Conservation (phyloP, 202 grass and related monocot genomes). For the Elaeis oleifera region DNA sequence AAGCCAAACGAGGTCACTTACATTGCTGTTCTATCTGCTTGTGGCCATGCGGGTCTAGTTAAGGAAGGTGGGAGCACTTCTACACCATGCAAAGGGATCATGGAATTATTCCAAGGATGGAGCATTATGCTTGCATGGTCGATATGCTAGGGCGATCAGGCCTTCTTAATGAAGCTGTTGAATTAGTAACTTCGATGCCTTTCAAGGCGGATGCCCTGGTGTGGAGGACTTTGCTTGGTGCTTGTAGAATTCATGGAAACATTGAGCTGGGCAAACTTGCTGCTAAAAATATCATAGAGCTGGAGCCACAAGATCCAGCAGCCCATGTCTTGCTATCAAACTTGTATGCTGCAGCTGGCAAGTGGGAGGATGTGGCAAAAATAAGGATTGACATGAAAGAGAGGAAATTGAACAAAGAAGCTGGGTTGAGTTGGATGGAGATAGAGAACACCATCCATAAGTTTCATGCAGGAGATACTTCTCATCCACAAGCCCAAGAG, state of each 20-base stretch:
- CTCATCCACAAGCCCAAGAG: slow-evolving; percentile 47
- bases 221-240: slow-evolving; percentile 69
- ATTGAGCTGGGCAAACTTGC: slow-evolving; percentile 47
- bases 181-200: slow-evolving; percentile 65
- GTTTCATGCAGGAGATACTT: slow-evolving; percentile 63
- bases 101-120: slow-evolving; percentile 56
- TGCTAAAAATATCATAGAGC: slow-evolving; percentile 50
- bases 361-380: slow-evolving; percentile 66
- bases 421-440: slow-evolving; percentile 80
- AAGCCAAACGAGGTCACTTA: slow-evolving; percentile 87
- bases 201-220: slow-evolving; percentile 51
- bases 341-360: slow-evolving; percentile 69
- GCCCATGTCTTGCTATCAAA: slow-evolving; percentile 89
- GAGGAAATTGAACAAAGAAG: slow-evolving; percentile 67
- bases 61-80: slow-evolving; percentile 65
- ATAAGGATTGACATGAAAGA: slow-evolving; percentile 65
- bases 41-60: slow-evolving; percentile 69
- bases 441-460: slow-evolving; percentile 63
- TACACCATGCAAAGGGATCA: slow-evolving; percentile 55
- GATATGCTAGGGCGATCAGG: slow-evolving; percentile 73
- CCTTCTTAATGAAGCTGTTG: slow-evolving; percentile 47
- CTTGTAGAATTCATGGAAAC: slow-evolving; percentile 50
- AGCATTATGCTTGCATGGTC: slow-evolving; percentile 86
- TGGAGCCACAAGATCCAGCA: slow-evolving; percentile 63
- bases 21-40: slow-evolving; percentile 69